Percentiles rank a stretch among this genome's conserved stretches.
Evolutionary conservation across 192 early-diverging fungal species (phyloP).

Genomic region (Backusella liffmaniae): DNA sequence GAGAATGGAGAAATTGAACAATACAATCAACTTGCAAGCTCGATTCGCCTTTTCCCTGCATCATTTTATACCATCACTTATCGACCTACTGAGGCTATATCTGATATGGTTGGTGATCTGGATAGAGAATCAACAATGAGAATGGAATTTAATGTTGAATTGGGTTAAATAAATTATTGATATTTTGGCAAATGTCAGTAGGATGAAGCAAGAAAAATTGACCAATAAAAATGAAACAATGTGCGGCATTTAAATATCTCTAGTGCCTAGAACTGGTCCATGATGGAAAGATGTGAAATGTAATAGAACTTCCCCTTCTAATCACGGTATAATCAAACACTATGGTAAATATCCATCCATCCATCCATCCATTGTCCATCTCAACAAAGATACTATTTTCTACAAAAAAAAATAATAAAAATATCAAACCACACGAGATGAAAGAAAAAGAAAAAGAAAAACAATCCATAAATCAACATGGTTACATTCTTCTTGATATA

Average conservation of each 20-base stretch:
- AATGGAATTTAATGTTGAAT: slow-evolving; percentile 11
- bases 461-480: not conserved
- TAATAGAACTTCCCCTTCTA: not conserved
- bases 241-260: not conserved
- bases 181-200: not conserved
- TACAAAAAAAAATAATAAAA: not conserved
- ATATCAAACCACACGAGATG: not conserved
- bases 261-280: not conserved
- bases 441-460: not conserved
- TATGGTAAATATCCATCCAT: slow-evolving; percentile 8
- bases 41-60: slow-evolving; percentile 24
- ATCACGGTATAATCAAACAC: slow-evolving; percentile 6
- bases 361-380: not conserved
- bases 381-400: not conserved
- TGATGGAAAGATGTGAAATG: not conserved
- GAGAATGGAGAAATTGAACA: not conserved
- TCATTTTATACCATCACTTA: slow-evolving; percentile 22
- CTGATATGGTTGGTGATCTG: not conserved
- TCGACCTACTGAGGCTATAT: not conserved
- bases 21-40: not conserved
- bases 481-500: not conserved
- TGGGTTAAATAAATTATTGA: slow-evolving; percentile 21
- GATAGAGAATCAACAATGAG: not conserved
- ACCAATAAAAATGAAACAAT: not conserved
- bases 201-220: not conserved